Conservation (phyloP, 1,284 basidiomycete genomes). For the Ganoderma resinaceum region DNA sequence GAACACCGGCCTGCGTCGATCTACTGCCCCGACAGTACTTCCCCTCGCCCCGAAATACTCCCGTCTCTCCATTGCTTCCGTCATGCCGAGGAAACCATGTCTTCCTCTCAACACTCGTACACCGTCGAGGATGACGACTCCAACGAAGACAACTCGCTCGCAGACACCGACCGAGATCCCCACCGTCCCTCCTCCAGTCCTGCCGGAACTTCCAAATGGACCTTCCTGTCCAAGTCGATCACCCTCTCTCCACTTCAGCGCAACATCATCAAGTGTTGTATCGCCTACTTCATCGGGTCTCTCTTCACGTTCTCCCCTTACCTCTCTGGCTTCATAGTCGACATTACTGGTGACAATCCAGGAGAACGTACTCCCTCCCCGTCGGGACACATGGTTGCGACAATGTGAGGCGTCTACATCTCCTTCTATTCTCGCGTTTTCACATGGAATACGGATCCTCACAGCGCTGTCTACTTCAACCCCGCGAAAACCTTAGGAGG, state of each 20-base stretch:
- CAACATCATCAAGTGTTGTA: constrained; percentile 89
- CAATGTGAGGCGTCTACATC: constrained; percentile 48
- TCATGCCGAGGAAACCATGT: neutral
- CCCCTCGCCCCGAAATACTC: neutral
- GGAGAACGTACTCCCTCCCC: constrained; percentile 65
- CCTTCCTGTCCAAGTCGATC: constrained; percentile 17
- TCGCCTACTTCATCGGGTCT: constrained; percentile 91
- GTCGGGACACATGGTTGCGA: constrained; percentile 91
- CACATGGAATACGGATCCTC: neutral
- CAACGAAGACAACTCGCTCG: constrained; percentile 10
- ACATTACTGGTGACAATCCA: constrained; percentile 73
- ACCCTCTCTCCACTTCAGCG: constrained; percentile 28
- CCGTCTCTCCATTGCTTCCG: neutral
- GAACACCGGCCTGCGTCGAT: constrained; percentile 7
- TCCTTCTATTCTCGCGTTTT: neutral
- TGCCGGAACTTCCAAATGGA: constrained; percentile 10
- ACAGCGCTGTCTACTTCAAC: constrained; percentile 81
- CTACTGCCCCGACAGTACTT: constrained; percentile 1
- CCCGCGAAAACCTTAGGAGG: constrained; percentile 88
- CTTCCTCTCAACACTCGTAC: neutral
- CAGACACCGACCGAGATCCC: neutral
- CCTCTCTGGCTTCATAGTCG: constrained; percentile 68
- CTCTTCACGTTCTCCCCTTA: constrained; percentile 91
- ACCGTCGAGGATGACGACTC: neutral
- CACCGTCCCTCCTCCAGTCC: neutral